phyloP scores from a whole-genome alignment of 495 filamentous ascomycete species.

The Daldinia decipiens region DNA sequence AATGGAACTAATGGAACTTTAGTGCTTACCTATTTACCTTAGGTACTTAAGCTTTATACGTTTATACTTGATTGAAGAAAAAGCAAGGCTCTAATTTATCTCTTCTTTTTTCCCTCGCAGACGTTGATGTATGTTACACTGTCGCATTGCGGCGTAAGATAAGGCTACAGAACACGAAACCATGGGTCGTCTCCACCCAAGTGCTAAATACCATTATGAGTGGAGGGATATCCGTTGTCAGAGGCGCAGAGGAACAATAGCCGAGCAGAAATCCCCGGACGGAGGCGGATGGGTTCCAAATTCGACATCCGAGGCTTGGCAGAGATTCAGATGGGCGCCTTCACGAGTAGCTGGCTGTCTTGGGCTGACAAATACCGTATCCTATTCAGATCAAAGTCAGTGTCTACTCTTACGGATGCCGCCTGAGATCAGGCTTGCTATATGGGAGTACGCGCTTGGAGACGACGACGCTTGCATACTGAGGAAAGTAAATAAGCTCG shows the following conservation, averaged over 20 bases:
- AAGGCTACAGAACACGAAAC: neutral
- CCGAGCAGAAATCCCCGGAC: neutral
- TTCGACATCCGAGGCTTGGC: neutral
- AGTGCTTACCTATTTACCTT: neutral
- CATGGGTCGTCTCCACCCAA: constrained; percentile 4
- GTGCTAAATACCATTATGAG: neutral
- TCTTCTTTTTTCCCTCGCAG: neutral
- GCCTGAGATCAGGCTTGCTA: neutral
- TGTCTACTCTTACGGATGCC: constrained; percentile 12
- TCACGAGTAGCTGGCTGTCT: neutral
- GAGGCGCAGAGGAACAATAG: neutral
- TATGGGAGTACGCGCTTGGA: constrained; percentile 15
- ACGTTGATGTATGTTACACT: neutral
- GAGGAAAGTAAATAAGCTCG: constrained; percentile 5
- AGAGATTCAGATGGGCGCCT: neutral
- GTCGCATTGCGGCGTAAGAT: neutral
- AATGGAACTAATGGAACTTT: neutral
- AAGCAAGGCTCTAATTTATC: no score
- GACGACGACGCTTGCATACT: constrained; percentile 2
- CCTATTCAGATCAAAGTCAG: neutral
- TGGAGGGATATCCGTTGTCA: neutral
- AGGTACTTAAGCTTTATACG: neutral
- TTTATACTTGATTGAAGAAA: neutral
- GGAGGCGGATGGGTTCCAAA: neutral
- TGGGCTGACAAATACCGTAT: neutral